phyloP scores from a whole-genome alignment of 768 basidiomycete genomes.

The Piloderma croceum region DNA sequence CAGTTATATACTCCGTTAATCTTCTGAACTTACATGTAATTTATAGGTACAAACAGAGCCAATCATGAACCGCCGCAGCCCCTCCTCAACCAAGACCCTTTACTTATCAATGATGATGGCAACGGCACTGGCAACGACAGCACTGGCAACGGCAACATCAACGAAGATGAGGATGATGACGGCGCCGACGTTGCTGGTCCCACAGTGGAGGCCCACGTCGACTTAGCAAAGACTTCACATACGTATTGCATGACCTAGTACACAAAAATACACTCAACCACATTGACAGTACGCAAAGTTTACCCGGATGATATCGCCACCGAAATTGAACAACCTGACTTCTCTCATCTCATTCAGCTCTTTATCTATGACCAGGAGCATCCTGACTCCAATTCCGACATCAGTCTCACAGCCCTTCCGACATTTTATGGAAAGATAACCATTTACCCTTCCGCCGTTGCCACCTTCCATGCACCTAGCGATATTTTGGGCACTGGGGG shows the following conservation, averaged over 20 bases:
- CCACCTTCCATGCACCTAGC: slow-evolving; percentile 32
- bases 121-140: too few relatives aligned
- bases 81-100: too few relatives aligned
- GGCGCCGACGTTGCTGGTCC: slow-evolving; percentile 1
- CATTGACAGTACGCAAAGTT: too few relatives aligned
- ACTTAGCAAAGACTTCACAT: slow-evolving; percentile 7
- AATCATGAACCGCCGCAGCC: too few relatives aligned
- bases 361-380: slow-evolving; percentile 12
- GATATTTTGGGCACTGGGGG: slow-evolving; percentile 17
- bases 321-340: slow-evolving; percentile 11
- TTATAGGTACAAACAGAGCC: too few relatives aligned
- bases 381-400: slow-evolving; percentile 6
- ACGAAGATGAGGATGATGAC: slow-evolving; percentile 1
- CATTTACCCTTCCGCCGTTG: slow-evolving; percentile 24
- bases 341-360: slow-evolving; percentile 11
- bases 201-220: slow-evolving; percentile 8
- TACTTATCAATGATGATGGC: too few relatives aligned
- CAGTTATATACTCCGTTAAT: too few relatives aligned
- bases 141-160: slow-evolving; percentile 3
- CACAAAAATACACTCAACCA: too few relatives aligned
- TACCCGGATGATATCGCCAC: slow-evolving; percentile 4
- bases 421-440: slow-evolving; percentile 11
- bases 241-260: background rate
- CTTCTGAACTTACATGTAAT: too few relatives aligned
- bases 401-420: slow-evolving; percentile 13